phyloP scores from a whole-genome alignment of 352 stramenopile species.

The Ophiocytium majus region DNA sequence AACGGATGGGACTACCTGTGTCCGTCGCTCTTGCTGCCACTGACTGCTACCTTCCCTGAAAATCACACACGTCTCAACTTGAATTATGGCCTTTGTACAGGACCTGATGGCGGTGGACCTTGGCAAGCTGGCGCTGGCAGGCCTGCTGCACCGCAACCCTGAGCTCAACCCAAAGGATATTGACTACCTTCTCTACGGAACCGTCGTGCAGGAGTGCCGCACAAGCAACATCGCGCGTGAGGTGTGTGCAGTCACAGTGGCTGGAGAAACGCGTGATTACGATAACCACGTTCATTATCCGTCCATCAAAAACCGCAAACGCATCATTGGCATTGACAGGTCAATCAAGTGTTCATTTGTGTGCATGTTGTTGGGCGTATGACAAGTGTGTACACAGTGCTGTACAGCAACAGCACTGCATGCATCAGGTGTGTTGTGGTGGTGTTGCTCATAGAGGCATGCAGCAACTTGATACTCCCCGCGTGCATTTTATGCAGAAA shows the following conservation, averaged over 20 bases:
- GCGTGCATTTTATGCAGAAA: background rate
- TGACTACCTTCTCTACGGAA: conserved; percentile 93
- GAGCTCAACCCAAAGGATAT: conserved; percentile 87
- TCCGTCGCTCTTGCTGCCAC: too few species aligned
- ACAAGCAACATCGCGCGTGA: conserved; percentile 97
- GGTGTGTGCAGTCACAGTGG: background rate
- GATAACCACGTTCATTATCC: background rate
- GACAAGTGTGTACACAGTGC: background rate
- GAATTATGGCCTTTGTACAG: too few species aligned
- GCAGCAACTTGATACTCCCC: background rate
- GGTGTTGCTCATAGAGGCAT: background rate
- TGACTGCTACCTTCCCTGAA: too few species aligned
- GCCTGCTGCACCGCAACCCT: conserved; percentile 85
- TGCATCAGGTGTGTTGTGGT: too few species aligned
- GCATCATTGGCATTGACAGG: background rate
- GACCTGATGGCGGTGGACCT: conserved; percentile 95
- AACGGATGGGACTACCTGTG: too few species aligned
- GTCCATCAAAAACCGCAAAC: background rate
- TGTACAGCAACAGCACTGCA: background rate
- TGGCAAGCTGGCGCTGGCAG: conserved; percentile 89
- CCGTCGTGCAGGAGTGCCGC: conserved; percentile 63
- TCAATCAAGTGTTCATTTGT: too few species aligned
- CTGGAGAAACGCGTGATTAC: too few species aligned
- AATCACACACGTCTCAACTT: too few species aligned
- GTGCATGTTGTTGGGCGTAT: background rate